Evolutionary conservation across 2,329 filamentous ascomycete genomes (phyloP), one percentile per base, ranked within the genome.

Genomic region (Exophiala sp.): DNA sequence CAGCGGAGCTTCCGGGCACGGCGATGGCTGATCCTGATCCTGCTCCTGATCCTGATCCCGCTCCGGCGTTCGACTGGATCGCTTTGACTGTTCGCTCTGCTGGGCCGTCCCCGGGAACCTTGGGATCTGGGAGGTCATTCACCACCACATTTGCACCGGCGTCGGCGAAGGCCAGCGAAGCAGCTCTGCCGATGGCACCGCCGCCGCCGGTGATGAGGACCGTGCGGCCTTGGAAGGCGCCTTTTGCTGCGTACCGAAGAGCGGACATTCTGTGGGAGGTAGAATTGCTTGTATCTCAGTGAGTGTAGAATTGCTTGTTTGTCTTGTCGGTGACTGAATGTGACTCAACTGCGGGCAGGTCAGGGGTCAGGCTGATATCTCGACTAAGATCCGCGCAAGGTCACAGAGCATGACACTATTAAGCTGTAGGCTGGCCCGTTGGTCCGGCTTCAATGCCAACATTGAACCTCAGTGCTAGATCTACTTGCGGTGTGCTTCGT

Each of bases 1-100:
- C 91, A 69, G 84, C 90, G 80, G 96, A 93, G 73, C 96, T 96
- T 79, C 95, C 94, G 76, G 97, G 96, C 78, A 86, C 90, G 65
- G 96, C 70, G 78, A 95, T 89, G 52, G 93, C 93, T 71, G 95
- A 93, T 69, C 93, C 91, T 68, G 93, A 91, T 46, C 83, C 85
- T 65, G 83, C 78, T 27, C 10, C 24, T 5, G 24, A 5, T 5
- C 10, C 24, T 27, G 24, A 6, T 10, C 10, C 24, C 10, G 24
- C 24, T 10, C 10, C 24, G 5, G 24, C 24, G 24, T 10, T 5
- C 24, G 24, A 27, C 70, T 84, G 88, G 59, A 74, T 73, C 60
- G 73, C 69, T 3, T 71, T 62, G 42, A 73, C 71, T 11, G 73
- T 69, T 30, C 68, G 62, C 63, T 73, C 71, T 42, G 71, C 71